A percentile compares a stretch with the other conserved stretches of the same genome.
These are phyloP conservation scores for Raffaelea deltoideospora DNA, from an alignment of 2,329 filamentous ascomycete genomes.

Conservation along the genomic window DNA sequence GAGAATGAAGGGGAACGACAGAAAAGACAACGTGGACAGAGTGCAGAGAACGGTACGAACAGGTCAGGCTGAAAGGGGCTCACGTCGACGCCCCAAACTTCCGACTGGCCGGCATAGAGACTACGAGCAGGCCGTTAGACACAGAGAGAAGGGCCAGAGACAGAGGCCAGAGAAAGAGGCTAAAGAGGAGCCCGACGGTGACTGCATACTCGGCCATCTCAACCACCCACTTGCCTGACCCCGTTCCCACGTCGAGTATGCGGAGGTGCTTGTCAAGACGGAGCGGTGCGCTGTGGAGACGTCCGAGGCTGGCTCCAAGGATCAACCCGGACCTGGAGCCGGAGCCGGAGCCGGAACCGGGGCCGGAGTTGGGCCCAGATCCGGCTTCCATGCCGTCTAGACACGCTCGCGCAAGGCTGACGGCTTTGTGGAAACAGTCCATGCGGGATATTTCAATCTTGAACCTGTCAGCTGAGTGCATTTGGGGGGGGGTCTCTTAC, in stretches of 20 bases:
- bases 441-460: slow-evolving; percentile 40
- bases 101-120: slow-evolving; percentile 2
- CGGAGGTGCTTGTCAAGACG: slow-evolving; percentile 6
- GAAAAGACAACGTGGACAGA: no score
- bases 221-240: slow-evolving; percentile 84
- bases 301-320: slow-evolving; percentile 20
- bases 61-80: slow-evolving; percentile 5
- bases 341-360: no score
- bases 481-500: no score
- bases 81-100: slow-evolving; percentile 5
- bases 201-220: slow-evolving; percentile 63
- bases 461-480: no score
- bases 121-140: background rate
- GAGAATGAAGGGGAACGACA: background rate
- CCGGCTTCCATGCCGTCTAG: no score
- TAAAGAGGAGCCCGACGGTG: no score
- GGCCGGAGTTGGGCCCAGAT: no score
- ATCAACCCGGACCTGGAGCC: slow-evolving; percentile 16
- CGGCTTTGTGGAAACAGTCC: slow-evolving; percentile 70
- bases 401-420: slow-evolving; percentile 50
- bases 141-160: background rate
- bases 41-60: no score
- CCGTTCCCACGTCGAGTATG: slow-evolving; percentile 60
- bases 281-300: slow-evolving; percentile 18
- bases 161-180: no score